A percentile compares a stretch with the other conserved stretches of the same genome.
Evolutionary conservation across 2,329 filamentous ascomycete genomes (phyloP).

Genomic region (Neonectria sp.): DNA sequence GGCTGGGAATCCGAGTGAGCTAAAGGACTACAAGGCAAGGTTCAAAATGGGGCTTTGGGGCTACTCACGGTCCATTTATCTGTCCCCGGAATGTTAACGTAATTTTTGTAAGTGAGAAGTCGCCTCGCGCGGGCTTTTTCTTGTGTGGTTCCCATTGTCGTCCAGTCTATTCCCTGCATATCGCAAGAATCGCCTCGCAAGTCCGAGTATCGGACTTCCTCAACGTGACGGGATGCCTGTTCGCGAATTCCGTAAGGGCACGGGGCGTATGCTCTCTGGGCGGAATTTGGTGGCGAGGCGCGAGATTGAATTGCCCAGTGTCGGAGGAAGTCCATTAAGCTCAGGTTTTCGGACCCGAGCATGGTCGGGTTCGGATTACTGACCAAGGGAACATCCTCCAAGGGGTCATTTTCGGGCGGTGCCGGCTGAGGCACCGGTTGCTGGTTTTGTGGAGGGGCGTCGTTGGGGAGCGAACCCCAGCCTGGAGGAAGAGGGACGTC

Average conservation of each 20-base stretch:
- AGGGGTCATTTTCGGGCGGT: slow-evolving; percentile 4
- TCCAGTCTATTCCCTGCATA: slow-evolving; percentile 74
- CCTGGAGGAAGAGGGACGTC: slow-evolving; percentile 34
- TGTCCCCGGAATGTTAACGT: slow-evolving; percentile 66
- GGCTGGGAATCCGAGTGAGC: slow-evolving; percentile 17
- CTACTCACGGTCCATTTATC: slow-evolving; percentile 65
- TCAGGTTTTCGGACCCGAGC: slow-evolving; percentile 65
- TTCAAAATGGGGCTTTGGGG: background rate
- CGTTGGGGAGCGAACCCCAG: slow-evolving; percentile 24
- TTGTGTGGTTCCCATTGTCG: slow-evolving; percentile 65
- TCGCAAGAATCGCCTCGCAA: slow-evolving; percentile 71
- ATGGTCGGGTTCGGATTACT: slow-evolving; percentile 55
- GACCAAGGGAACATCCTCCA: slow-evolving; percentile 40
- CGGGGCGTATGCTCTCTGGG: slow-evolving; percentile 45
- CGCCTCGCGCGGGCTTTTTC: slow-evolving; percentile 64
- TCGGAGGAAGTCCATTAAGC: slow-evolving; percentile 65
- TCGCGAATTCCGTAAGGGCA: slow-evolving; percentile 52
- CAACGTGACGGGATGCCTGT: slow-evolving; percentile 41
- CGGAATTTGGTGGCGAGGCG: slow-evolving; percentile 36
- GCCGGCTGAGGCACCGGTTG: slow-evolving; percentile 1
- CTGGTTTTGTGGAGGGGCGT: slow-evolving; percentile 9
- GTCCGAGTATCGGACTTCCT: slow-evolving; percentile 58
- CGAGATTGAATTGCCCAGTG: slow-evolving; percentile 61
- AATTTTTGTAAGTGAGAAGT: slow-evolving; percentile 68
- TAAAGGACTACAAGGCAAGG: too few relatives aligned